These are phyloP conservation scores for Theobroma grandiflorum DNA, from an alignment of 441 rosid species.

Conservation along the genomic window DNA sequence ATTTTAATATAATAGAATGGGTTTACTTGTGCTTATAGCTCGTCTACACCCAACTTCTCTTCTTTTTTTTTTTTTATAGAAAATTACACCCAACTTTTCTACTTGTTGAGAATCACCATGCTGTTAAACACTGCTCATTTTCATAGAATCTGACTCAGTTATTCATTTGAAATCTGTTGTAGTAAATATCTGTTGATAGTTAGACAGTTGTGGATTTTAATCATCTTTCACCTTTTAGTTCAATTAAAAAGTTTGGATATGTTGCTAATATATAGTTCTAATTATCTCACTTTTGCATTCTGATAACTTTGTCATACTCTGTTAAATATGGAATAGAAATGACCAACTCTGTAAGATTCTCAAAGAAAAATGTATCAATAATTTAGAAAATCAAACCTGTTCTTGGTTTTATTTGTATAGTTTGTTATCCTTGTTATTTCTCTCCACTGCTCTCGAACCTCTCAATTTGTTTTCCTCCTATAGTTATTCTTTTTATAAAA, in stretches of 20 bases:
- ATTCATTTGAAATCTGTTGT: background rate
- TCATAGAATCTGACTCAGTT: background rate
- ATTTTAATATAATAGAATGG: background rate
- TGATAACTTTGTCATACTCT: background rate
- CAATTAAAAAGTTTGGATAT: background rate
- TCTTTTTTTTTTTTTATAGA: too few relatives aligned
- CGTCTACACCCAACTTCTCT: too few relatives aligned
- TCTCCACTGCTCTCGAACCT: background rate
- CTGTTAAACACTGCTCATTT: background rate
- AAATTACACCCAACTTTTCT: background rate
- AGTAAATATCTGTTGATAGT: background rate
- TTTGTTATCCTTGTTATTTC: background rate
- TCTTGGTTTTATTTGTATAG: background rate
- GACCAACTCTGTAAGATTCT: background rate
- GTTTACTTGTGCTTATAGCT: background rate
- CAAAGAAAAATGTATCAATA: too few relatives aligned
- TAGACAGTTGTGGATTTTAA: background rate
- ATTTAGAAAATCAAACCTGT: background rate
- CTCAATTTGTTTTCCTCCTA: background rate
- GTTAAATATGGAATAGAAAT: background rate
- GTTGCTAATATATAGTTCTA: background rate
- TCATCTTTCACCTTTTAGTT: background rate
- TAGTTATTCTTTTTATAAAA: constrained; percentile 20
- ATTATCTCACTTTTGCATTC: background rate
- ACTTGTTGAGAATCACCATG: background rate